Evolutionary conservation across 441 rosid species (phyloP).

Genomic region (Adansonia grandidieri): DNA sequence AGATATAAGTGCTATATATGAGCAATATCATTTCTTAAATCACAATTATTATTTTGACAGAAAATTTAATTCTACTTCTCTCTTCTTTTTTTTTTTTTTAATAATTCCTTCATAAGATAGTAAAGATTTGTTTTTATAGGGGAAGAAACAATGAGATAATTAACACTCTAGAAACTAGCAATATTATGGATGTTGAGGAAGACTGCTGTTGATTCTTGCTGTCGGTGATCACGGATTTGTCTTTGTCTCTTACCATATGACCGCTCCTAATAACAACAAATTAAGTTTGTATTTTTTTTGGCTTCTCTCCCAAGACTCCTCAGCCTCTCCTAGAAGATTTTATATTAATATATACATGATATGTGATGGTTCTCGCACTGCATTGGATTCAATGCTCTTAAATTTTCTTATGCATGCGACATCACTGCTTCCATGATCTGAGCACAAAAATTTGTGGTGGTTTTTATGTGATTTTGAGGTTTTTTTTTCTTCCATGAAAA

Average conservation of each 20-base stretch:
- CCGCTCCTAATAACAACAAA: conserved; percentile 35
- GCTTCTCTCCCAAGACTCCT: conserved; percentile 41
- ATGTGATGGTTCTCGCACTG: not conserved
- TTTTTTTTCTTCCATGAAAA: not conserved
- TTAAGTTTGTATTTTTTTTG: not conserved
- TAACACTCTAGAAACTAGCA: conserved; percentile 16
- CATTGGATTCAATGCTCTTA: conserved; percentile 17
- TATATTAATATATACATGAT: not conserved
- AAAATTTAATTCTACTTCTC: not conserved
- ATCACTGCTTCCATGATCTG: conserved; percentile 9
- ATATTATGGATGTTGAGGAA: conserved; percentile 18
- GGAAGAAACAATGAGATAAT: conserved; percentile 10
- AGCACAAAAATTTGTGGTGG: not conserved
- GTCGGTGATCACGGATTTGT: conserved; percentile 52
- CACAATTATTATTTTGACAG: not conserved
- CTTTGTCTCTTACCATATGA: conserved; percentile 34
- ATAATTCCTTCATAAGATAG: not conserved
- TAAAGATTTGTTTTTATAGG: conserved; percentile 14
- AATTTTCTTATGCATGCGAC: not conserved
- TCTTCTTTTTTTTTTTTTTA: not conserved
- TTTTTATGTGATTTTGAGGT: not conserved
- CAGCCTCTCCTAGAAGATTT: conserved; percentile 21
- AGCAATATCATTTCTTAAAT: not conserved
- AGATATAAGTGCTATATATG: not conserved
- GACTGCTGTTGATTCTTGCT: conserved; percentile 44